Conservation (phyloP, 441 rosid species). For the Brassica hybrid region DNA sequence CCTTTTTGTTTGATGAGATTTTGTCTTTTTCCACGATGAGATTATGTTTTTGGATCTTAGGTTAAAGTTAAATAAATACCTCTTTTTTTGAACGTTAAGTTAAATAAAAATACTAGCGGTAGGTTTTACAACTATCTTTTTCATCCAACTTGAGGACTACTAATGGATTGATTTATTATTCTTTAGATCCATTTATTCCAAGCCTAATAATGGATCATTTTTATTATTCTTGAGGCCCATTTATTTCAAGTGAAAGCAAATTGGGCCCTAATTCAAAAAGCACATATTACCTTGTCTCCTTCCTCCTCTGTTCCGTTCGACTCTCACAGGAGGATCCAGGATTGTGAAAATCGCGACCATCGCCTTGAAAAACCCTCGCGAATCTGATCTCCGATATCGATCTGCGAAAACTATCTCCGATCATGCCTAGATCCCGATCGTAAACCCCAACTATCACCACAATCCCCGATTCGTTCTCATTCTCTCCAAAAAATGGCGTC, state of each 20-base stretch:
- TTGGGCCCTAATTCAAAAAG: slow-evolving; percentile 4
- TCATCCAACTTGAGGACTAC: no score
- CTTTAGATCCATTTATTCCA: not conserved
- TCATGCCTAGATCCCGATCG: slow-evolving; percentile 19
- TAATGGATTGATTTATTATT: no score
- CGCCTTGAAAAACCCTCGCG: slow-evolving; percentile 31
- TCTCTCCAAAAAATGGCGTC: slow-evolving; percentile 37
- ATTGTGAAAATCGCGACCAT: slow-evolving; percentile 24
- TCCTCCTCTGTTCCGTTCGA: slow-evolving; percentile 4
- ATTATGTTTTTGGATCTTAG: not conserved
- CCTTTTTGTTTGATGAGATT: slow-evolving; percentile 29
- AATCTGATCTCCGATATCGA: slow-evolving; percentile 22
- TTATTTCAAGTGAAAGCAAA: not conserved
- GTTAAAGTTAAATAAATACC: not conserved
- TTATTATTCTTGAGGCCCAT: slow-evolving; percentile 13
- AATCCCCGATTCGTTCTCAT: not conserved
- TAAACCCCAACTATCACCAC: not conserved
- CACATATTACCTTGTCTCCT: slow-evolving; percentile 17
- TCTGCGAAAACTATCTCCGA: not conserved
- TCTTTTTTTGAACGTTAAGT: no score
- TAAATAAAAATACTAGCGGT: not conserved
- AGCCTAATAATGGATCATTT: not conserved
- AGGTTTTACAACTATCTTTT: not conserved
- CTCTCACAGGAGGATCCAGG: not conserved
- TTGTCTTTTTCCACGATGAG: slow-evolving; percentile 1